Evolutionary conservation across 106 monocot genomes (phyloP).

Genomic region (Posidonia australis): DNA sequence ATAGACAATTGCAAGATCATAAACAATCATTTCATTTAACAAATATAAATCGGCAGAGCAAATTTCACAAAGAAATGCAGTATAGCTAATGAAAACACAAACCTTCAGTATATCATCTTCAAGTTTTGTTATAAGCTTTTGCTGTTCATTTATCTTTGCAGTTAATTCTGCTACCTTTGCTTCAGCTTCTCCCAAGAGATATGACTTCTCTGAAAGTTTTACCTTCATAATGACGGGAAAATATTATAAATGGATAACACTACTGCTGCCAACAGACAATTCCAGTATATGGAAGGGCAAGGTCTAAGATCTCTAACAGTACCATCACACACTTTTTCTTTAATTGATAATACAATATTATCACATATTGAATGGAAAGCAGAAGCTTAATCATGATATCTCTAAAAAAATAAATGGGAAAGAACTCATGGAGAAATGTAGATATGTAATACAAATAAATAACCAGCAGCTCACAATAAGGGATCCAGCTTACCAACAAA

Average conservation of each 20-base stretch:
- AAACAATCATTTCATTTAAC: background rate
- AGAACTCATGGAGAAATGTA: too few species aligned
- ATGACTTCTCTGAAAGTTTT: slow-evolving; percentile 76
- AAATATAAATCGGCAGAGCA: background rate
- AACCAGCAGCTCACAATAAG: too few species aligned
- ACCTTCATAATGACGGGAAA: slow-evolving; percentile 36
- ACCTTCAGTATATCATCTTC: slow-evolving; percentile 99
- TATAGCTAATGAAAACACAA: background rate
- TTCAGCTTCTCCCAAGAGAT: slow-evolving; percentile 61
- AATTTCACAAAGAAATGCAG: background rate
- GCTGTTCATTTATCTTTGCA: slow-evolving; percentile 78
- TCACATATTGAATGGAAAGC: too few species aligned
- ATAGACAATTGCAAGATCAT: background rate
- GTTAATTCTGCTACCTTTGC: slow-evolving; percentile 51
- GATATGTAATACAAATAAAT: too few species aligned
- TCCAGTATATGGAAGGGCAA: too few species aligned
- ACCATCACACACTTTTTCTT: too few species aligned
- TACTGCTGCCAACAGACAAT: background rate
- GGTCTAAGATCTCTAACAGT: too few species aligned
- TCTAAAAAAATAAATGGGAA: too few species aligned
- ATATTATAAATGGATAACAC: slow-evolving; percentile 2
- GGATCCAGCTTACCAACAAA: too few species aligned
- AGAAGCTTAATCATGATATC: too few species aligned
- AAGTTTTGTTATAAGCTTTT: slow-evolving; percentile 81
- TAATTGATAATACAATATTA: too few species aligned